These are phyloP conservation scores for Chrysoporthe austroafricana DNA, from an alignment of 2,329 filamentous ascomycete genomes.

Conservation along the genomic window DNA sequence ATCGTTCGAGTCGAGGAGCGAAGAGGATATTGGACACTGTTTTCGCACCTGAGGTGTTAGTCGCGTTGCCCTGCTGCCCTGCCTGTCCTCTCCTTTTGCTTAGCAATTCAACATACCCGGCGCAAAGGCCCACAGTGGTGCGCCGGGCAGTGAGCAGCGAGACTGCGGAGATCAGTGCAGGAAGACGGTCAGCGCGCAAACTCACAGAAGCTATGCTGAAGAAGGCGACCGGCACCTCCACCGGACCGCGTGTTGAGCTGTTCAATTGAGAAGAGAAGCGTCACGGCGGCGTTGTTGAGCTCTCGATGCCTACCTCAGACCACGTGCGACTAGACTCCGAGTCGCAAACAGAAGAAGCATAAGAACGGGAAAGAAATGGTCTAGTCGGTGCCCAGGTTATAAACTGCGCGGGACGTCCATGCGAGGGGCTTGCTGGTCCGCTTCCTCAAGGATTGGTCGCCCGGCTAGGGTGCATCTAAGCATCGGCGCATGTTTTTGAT, in stretches of 20 bases:
- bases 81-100: background rate
- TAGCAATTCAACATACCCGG: background rate
- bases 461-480: background rate
- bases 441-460: background rate
- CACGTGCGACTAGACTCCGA: background rate
- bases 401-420: background rate
- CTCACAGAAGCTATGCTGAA: background rate
- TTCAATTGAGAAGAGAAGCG: background rate
- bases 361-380: background rate
- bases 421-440: background rate
- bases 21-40: background rate
- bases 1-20: background rate
- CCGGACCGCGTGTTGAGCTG: background rate
- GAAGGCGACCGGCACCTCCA: background rate
- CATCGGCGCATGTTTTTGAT: background rate
- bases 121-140: background rate
- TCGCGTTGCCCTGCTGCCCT: background rate
- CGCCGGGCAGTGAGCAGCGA: background rate
- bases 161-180: background rate
- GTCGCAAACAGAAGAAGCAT: conserved; percentile 8
- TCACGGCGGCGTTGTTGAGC: background rate
- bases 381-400: background rate
- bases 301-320: background rate
- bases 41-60: background rate
- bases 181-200: background rate